Evolutionary conservation across 805 yeast species (phyloP).

Genomic region (Saccharomycopsis babjevae): DNA sequence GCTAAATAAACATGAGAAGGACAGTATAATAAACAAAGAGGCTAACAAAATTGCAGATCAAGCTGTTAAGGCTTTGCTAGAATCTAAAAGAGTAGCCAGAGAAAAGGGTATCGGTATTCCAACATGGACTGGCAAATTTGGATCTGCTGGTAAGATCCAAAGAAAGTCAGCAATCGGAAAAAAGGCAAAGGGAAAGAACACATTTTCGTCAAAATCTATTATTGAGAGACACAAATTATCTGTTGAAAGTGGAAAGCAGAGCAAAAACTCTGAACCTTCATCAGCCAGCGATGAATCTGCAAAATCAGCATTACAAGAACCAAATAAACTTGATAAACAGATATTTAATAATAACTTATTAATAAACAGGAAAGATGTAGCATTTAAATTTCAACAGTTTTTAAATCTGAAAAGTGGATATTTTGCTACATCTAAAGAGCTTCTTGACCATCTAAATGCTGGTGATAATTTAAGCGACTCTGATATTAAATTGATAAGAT

Average conservation of each 20-base stretch:
- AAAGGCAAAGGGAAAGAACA: not conserved
- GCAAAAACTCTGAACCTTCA: not conserved
- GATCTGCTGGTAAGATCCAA: conserved; percentile 60
- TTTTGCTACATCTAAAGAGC: conserved; percentile 41
- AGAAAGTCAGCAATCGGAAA: conserved; percentile 4
- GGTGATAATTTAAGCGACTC: conserved; percentile 34
- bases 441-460: conserved; percentile 31
- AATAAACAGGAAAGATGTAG: conserved; percentile 21
- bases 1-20: conserved; percentile 24
- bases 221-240: not conserved
- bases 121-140: conserved; percentile 94
- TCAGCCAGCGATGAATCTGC: not conserved
- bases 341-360: conserved; percentile 1
- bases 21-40: conserved; percentile 40
- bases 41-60: conserved; percentile 48
- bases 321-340: not conserved
- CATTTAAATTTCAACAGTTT: conserved; percentile 32
- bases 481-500: conserved; percentile 52
- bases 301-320: not conserved
- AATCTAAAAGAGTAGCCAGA: conserved; percentile 38
- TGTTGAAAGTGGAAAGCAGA: not conserved
- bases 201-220: conserved; percentile 11
- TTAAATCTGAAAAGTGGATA: conserved; percentile 28
- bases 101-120: conserved; percentile 62
- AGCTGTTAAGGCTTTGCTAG: conserved; percentile 46